Evolutionary conservation across 2,329 filamentous ascomycete species (phyloP).

Genomic region (Pyrenophora teres): DNA sequence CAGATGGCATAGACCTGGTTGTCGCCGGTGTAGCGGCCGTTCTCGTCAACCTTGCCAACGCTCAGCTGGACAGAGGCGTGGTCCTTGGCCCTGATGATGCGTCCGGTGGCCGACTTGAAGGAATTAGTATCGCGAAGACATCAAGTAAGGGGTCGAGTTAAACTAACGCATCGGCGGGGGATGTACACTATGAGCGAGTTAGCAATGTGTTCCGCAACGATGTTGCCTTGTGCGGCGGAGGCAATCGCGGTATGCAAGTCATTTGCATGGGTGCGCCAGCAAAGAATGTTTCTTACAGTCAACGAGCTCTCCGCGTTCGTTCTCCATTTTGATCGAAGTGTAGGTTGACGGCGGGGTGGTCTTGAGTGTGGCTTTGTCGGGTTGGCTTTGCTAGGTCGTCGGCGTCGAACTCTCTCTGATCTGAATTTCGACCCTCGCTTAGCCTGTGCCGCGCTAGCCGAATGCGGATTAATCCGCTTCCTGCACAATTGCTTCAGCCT

Average conservation of each 20-base stretch:
- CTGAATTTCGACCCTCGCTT: conserved; percentile 26
- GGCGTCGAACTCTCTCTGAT: conserved; percentile 14
- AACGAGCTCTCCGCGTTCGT: conserved; percentile 99
- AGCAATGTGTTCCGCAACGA: conserved; percentile 13
- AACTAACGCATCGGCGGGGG: conserved; percentile 51
- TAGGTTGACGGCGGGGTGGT: conserved; percentile 31
- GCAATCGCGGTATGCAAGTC: conserved; percentile 45
- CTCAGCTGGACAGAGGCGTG: conserved; percentile 98
- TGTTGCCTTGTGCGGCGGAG: conserved; percentile 59
- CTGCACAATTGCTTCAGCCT: neutral
- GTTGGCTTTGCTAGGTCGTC: conserved; percentile 33
- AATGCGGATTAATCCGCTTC: neutral
- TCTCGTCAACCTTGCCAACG: conserved; percentile 98
- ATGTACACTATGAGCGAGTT: conserved; percentile 35
- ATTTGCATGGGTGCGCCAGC: neutral
- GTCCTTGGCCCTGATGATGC: conserved; percentile 99
- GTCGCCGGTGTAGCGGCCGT: conserved; percentile 94
- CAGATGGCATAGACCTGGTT: conserved; percentile 97
- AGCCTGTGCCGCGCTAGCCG: conserved; percentile 9
- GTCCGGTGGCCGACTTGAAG: conserved; percentile 59
- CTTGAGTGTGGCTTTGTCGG: conserved; percentile 29
- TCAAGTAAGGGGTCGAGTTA: conserved; percentile 6
- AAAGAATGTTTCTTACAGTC: conserved; percentile 60
- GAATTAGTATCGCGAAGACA: conserved; percentile 27
- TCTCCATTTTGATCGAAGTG: conserved; percentile 80